Percentiles rank a stretch among this genome's conserved stretches.
These are phyloP conservation scores for Dactylella cylindrospora DNA, from an alignment of 2,329 filamentous ascomycete genomes.

Conservation along the genomic window DNA sequence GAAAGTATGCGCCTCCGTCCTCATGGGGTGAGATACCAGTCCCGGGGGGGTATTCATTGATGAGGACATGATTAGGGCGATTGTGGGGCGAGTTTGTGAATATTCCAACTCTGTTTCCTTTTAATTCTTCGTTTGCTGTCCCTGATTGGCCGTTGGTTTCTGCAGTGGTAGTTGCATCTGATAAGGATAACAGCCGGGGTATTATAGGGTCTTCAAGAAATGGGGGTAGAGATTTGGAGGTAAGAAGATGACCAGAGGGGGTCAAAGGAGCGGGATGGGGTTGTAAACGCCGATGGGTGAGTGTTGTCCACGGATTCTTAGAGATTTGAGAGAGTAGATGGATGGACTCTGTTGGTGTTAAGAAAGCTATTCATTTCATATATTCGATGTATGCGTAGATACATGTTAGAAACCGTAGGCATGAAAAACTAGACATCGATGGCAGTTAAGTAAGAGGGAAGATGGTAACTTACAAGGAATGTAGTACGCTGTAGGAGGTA, in stretches of 20 bases:
- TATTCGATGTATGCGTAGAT: background rate
- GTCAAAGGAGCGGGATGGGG: slow-evolving; percentile 84
- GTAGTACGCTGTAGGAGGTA: slow-evolving; percentile 28
- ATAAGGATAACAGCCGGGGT: slow-evolving; percentile 55
- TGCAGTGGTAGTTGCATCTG: background rate
- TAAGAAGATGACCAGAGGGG: slow-evolving; percentile 71
- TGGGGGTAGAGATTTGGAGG: slow-evolving; percentile 66
- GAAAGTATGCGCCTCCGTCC: slow-evolving; percentile 83
- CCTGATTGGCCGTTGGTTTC: background rate
- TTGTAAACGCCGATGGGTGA: slow-evolving; percentile 86
- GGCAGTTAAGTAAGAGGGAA: background rate
- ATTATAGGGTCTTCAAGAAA: slow-evolving; percentile 75
- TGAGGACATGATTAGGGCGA: slow-evolving; percentile 82
- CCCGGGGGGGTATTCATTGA: slow-evolving; percentile 86
- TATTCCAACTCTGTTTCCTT: slow-evolving; percentile 54
- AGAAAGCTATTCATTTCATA: slow-evolving; percentile 16
- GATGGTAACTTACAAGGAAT: slow-evolving; percentile 23
- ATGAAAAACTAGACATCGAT: too few species aligned
- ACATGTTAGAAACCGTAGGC: background rate
- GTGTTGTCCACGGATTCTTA: slow-evolving; percentile 78
- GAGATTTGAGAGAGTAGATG: slow-evolving; percentile 53
- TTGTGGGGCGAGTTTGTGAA: slow-evolving; percentile 69
- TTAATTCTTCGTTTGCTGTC: background rate
- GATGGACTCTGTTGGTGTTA: slow-evolving; percentile 53
- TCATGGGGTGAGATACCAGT: slow-evolving; percentile 98